Evolutionary conservation across 192 early-diverging fungal genomes (phyloP), one percentile per base, ranked within the genome.

Genomic region (Backusella westeae): DNA sequence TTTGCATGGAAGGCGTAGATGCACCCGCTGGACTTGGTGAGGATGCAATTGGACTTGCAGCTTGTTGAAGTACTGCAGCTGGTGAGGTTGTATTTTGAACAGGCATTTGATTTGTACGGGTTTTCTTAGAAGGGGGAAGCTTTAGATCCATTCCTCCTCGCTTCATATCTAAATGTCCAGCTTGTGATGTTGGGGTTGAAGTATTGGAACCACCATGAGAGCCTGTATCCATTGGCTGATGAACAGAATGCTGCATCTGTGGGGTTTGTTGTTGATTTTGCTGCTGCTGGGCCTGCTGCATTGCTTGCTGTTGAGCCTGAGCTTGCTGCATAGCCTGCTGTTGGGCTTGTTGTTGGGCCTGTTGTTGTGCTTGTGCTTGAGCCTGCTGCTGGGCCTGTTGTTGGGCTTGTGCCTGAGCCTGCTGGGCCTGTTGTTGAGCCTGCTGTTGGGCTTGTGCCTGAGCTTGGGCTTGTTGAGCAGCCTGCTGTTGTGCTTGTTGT

Each of bases 71-170:
- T 8, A 35, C 36, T 3, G 56, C 23, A 35, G 46, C 52, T 34
- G 53, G 68, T 12, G 70, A 38, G 26, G 76, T n/a, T 14, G 56
- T 63, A 7, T 49, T 49, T 63, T 63, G 56, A 29, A 63, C 56
- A 23, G 56, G 56, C 2, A 26, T 44, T 42, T 73, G 9, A 46
- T 65, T 56, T 8, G 42, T 34, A 4, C 74, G 68, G 9, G 42
- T 63, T 68, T 77, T 77, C 34, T 81, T 81, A 14, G 75, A 67
- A 7, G 72, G 39, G 3, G 80, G 80, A 21, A 81, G 35, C 41
- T 81, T 81, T 6, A 81, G 35, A 66, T 81, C 80, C 15, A 81
- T 81, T 23, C 73, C 77, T 1, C 14, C 73, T 71, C 72, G 80
- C 23, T 81, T 81, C 6, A 77, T 67, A 35, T 67, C 67, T 0